Evolutionary conservation across 1,139 yeast species (phyloP).

Genomic region (Casaregolazyma lundiana): DNA sequence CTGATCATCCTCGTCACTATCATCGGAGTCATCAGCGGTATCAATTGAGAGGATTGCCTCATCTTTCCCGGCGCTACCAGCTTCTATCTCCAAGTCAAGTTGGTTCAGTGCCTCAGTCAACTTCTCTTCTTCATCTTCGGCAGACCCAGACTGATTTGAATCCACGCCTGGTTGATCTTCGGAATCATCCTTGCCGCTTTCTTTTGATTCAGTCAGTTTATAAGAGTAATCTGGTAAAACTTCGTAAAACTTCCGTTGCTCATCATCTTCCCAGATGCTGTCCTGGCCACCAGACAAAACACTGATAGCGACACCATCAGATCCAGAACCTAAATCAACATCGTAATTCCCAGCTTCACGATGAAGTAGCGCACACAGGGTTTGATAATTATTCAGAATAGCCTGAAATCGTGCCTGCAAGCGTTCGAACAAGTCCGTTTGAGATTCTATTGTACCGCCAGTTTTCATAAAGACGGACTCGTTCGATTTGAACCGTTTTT

Average conservation of each 20-base stretch:
- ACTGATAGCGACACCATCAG: constrained; percentile 25
- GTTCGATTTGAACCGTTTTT: constrained; percentile 39
- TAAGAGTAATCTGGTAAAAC: constrained; percentile 36
- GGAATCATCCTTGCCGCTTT: constrained; percentile 13
- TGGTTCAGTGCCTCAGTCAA: constrained; percentile 15
- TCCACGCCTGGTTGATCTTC: constrained; percentile 12
- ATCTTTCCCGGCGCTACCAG: constrained; percentile 3
- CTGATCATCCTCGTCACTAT: constrained; percentile 4
- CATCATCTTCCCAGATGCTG: constrained; percentile 64
- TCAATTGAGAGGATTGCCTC: constrained; percentile 14
- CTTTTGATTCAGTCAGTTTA: constrained; percentile 1
- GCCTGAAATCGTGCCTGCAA: constrained; percentile 40
- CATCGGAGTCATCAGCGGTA: constrained; percentile 12
- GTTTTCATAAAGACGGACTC: constrained; percentile 58
- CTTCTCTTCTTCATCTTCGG: constrained; percentile 27
- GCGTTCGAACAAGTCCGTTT: constrained; percentile 41
- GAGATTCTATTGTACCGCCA: constrained; percentile 58
- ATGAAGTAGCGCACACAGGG: constrained; percentile 43
- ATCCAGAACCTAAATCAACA: constrained; percentile 21
- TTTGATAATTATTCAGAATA: constrained; percentile 39
- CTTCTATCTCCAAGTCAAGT: neutral
- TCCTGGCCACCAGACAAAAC: constrained; percentile 15
- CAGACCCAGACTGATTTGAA: constrained; percentile 48
- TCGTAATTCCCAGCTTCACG: constrained; percentile 36
- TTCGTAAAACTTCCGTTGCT: constrained; percentile 59